Conservation (phyloP, 2,329 filamentous ascomycete genomes). For the Keithomyces neogunnii region DNA sequence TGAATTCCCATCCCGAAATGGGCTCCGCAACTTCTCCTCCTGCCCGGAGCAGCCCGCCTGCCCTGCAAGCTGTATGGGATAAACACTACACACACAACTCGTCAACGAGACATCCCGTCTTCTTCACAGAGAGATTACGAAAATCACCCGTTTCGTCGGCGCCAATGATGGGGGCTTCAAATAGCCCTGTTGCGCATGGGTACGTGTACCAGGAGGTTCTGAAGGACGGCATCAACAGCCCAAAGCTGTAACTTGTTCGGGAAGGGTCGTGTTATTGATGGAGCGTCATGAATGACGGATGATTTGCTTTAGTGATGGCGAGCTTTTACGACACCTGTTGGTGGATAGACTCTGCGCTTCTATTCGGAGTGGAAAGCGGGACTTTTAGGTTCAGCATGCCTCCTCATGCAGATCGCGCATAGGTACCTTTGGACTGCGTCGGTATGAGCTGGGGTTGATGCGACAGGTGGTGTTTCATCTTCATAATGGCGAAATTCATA, state of each 20-base stretch:
- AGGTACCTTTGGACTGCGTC: no score
- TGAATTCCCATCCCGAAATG: neutral
- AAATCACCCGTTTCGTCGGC: conserved; percentile 37
- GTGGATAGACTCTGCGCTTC: no score
- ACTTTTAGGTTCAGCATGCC: no score
- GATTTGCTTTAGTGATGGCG: neutral
- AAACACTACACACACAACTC: conserved; percentile 36
- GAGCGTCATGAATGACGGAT: no score
- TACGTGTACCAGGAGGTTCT: conserved; percentile 48
- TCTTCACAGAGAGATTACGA: conserved; percentile 59
- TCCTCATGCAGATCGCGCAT: no score
- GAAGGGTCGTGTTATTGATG: no score
- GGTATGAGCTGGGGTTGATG: no score
- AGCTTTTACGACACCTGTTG: neutral
- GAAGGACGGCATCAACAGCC: conserved; percentile 18
- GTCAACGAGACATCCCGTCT: conserved; percentile 62
- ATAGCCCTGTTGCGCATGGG: conserved; percentile 48
- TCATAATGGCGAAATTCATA: no score
- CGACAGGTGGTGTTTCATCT: no score
- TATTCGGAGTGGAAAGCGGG: no score
- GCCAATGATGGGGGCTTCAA: conserved; percentile 5
- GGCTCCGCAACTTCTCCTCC: neutral
- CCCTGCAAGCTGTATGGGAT: conserved; percentile 18
- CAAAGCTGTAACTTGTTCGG: conserved; percentile 27
- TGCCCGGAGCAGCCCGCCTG: neutral